Evolutionary conservation across 1,284 basidiomycete species (phyloP).

Genomic region (Cutaneotrichosporon sp.): DNA sequence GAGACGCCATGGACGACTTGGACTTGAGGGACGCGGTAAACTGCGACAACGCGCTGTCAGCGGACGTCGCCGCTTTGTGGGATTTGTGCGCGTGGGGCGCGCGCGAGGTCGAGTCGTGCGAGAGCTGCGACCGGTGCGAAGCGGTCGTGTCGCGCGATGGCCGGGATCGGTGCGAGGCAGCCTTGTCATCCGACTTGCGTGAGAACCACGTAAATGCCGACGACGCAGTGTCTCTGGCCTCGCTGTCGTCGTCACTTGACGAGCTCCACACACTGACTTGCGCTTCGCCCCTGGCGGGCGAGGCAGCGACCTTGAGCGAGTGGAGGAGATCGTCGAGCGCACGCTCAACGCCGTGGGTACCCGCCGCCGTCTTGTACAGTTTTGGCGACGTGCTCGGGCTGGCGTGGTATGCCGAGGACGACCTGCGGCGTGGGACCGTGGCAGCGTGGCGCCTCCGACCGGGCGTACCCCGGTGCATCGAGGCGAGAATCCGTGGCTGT

Average conservation of each 20-base stretch:
- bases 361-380: not conserved
- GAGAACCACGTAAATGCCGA: not conserved
- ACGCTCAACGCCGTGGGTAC: not conserved
- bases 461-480: not conserved
- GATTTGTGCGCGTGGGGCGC: no score
- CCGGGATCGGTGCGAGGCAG: no score
- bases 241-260: not conserved
- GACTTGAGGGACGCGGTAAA: not conserved
- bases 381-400: not conserved
- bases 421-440: not conserved
- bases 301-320: not conserved
- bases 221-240: not conserved
- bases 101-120: no score
- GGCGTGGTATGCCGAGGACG: not conserved
- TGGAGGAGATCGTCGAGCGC: slow-evolving; percentile 1
- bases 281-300: not conserved
- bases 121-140: no score
- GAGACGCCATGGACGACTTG: not conserved
- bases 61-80: no score
- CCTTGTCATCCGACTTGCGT: not conserved
- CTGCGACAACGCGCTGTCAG: not conserved
- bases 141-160: no score
- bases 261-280: not conserved
- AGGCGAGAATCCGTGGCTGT: not conserved
- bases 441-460: not conserved